Conservation (phyloP, 176 grass and related monocot species). For the Aegilops tauschii region DNA sequence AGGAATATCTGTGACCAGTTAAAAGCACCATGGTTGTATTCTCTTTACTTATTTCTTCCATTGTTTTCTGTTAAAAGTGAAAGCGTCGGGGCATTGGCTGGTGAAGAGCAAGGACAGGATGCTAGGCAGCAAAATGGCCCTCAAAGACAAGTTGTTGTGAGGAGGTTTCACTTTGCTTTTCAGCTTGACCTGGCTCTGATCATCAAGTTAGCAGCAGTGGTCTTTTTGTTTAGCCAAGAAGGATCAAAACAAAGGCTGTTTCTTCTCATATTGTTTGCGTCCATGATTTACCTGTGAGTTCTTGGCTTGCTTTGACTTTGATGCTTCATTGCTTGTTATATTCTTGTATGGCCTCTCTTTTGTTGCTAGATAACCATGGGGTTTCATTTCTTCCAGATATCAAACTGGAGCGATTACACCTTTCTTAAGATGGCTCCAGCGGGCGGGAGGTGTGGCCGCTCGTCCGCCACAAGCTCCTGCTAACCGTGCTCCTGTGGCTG, state of each 20-base stretch:
- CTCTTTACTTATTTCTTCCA: conserved; percentile 8
- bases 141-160: conserved; percentile 86
- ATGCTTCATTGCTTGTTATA: neutral
- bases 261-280: conserved; percentile 78
- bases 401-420: conserved; percentile 79
- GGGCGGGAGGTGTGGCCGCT: conserved; percentile 48
- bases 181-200: conserved; percentile 82
- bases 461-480: conserved; percentile 57
- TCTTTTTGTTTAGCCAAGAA: conserved; percentile 89
- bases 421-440: conserved; percentile 74
- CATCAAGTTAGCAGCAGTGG: conserved; percentile 86
- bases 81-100: conserved; percentile 35
- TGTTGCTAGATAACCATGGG: conserved; percentile 20
- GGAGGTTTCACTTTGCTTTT: conserved; percentile 90
- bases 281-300: conserved; percentile 85
- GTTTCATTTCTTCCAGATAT: conserved; percentile 54
- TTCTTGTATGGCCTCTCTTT: neutral
- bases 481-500: conserved; percentile 46
- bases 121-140: conserved; percentile 61
- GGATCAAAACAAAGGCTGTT: conserved; percentile 80
- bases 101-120: conserved; percentile 59
- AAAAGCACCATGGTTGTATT: neutral
- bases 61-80: conserved; percentile 53
- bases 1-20: neutral
- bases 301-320: neutral